Evolutionary conservation across 2,329 filamentous ascomycete species (phyloP).

Genomic region (Verticillium longisporum): DNA sequence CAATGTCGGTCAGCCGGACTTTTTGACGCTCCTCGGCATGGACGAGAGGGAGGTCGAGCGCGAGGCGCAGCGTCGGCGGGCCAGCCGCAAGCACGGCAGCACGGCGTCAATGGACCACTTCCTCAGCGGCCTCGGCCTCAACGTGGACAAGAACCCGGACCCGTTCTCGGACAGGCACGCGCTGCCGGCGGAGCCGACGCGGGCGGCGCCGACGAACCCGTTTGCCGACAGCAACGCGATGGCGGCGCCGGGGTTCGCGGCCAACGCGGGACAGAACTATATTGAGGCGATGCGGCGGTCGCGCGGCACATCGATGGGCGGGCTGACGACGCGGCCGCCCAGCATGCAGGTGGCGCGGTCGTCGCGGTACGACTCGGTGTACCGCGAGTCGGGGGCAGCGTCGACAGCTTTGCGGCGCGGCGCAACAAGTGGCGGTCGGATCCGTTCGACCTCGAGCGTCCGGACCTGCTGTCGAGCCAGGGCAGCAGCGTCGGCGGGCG

Average conservation of each 20-base stretch:
- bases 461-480: conserved; percentile 33
- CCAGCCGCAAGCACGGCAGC: conserved; percentile 21
- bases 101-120: conserved; percentile 29
- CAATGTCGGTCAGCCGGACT: conserved; percentile 29
- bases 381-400: conserved; percentile 33
- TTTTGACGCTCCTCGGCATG: conserved; percentile 35
- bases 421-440: conserved; percentile 56
- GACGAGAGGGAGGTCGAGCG: conserved; percentile 31
- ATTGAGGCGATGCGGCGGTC: conserved; percentile 41
- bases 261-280: conserved; percentile 32
- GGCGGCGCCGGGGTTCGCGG: conserved; percentile 13
- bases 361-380: conserved; percentile 27
- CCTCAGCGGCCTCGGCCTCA: conserved; percentile 30
- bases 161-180: conserved; percentile 44
- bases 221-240: conserved; percentile 45
- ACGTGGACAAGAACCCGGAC: conserved; percentile 25
- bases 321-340: conserved; percentile 16
- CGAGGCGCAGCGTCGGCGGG: conserved; percentile 26
- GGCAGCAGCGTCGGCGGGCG: conserved; percentile 16
- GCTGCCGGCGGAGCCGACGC: conserved; percentile 28
- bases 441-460: conserved; percentile 57
- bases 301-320: conserved; percentile 36
- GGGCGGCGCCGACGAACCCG: conserved; percentile 34
- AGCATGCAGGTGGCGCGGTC: conserved; percentile 13
- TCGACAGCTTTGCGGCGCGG: conserved; percentile 35